phyloP scores from a whole-genome alignment of 805 yeast species.

The Kuraishia floccosa region DNA sequence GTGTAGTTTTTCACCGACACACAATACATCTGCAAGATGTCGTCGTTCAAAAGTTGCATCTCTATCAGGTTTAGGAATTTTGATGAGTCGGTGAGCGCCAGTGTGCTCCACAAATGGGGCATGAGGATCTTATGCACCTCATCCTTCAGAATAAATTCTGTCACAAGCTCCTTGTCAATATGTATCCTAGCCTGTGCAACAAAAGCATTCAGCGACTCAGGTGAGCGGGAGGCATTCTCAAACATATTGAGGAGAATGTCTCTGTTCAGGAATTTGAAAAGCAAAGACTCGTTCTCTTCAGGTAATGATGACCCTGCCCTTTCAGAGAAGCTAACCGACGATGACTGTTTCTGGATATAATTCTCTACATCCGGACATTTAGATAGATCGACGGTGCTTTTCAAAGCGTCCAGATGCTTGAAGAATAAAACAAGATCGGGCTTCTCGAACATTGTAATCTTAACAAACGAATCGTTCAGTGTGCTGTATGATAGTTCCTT shows the following conservation, averaged over 20 bases:
- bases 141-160: conserved; percentile 1
- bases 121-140: background rate
- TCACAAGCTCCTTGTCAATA: background rate
- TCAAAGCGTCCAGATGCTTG: conserved; percentile 4
- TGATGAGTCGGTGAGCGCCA: background rate
- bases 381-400: conserved; percentile 9
- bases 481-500: conserved; percentile 12
- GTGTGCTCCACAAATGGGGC: conserved; percentile 1
- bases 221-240: conserved; percentile 10
- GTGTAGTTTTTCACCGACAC: no score
- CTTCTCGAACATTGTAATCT: conserved; percentile 13
- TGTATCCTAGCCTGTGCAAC: conserved; percentile 10
- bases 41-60: no score
- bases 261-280: conserved; percentile 21
- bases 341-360: conserved; percentile 8
- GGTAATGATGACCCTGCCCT: background rate
- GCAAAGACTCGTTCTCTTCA: conserved; percentile 4
- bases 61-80: background rate
- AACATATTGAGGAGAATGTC: conserved; percentile 23
- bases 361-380: conserved; percentile 10
- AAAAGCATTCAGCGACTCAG: conserved; percentile 8
- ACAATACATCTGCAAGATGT: no score
- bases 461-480: conserved; percentile 22
- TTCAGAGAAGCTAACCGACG: conserved; percentile 2
- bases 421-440: conserved; percentile 1